phyloP scores from a whole-genome alignment of 495 filamentous ascomycete genomes.

The Schizothecium vesticola region DNA sequence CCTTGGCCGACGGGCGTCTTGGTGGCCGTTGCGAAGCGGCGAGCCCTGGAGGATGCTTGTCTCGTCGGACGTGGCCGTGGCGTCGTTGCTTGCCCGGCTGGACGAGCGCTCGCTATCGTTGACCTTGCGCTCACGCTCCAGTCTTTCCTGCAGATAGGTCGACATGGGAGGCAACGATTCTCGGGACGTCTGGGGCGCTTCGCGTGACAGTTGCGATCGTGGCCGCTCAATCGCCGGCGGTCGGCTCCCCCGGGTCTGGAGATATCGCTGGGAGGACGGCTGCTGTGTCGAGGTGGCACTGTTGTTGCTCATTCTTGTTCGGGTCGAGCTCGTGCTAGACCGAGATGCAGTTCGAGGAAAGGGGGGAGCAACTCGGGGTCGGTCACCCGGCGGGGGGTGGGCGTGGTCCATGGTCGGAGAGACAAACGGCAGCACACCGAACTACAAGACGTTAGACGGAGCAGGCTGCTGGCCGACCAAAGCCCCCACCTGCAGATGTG shows the following conservation, averaged over 20 bases:
- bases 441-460: background rate
- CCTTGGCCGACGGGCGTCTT: conserved; percentile 30
- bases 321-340: conserved; percentile 36
- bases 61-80: conserved; percentile 24
- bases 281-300: conserved; percentile 31
- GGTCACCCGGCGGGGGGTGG: conserved; percentile 15
- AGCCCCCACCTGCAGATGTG: background rate
- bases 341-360: conserved; percentile 36
- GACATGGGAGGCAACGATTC: conserved; percentile 32
- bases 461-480: background rate
- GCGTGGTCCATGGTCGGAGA: conserved; percentile 23
- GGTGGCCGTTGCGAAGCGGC: conserved; percentile 23
- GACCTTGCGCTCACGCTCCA: conserved; percentile 45
- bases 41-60: conserved; percentile 28
- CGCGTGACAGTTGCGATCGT: conserved; percentile 29
- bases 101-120: conserved; percentile 38
- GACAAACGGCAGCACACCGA: conserved; percentile 10
- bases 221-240: conserved; percentile 19
- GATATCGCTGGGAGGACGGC: conserved; percentile 27
- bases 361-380: conserved; percentile 22
- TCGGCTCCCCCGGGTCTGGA: conserved; percentile 21
- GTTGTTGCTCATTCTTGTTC: conserved; percentile 37
- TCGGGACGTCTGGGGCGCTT: conserved; percentile 24
- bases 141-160: conserved; percentile 45
- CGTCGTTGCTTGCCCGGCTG: conserved; percentile 31